These are phyloP conservation scores for Paecilomyces sp. DNA, from an alignment of 2,329 filamentous ascomycete species.

Conservation along the genomic window DNA sequence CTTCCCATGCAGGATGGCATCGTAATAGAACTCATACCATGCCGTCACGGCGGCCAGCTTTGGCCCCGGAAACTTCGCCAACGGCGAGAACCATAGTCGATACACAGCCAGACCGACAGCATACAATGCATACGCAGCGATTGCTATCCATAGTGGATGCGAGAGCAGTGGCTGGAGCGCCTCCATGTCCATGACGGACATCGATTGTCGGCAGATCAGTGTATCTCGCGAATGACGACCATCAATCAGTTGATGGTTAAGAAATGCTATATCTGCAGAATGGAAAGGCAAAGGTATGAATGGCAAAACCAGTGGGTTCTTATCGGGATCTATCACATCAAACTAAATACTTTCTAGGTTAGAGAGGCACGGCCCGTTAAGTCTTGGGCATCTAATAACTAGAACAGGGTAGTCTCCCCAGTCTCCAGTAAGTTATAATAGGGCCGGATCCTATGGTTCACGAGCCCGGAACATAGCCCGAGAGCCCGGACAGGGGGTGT, in stretches of 20 bases:
- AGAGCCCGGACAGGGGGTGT: neutral
- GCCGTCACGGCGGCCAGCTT: slow-evolving; percentile 20
- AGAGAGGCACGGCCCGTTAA: neutral
- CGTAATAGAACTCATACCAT: slow-evolving; percentile 22
- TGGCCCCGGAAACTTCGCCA: slow-evolving; percentile 25
- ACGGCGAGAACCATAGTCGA: slow-evolving; percentile 20
- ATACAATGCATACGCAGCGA: neutral
- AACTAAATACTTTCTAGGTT: neutral
- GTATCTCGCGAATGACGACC: neutral
- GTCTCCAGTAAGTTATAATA: neutral
- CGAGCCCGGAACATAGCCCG: neutral
- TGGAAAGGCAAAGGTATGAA: neutral
- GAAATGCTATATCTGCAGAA: neutral
- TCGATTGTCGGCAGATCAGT: neutral
- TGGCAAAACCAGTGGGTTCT: neutral
- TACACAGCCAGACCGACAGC: neutral
- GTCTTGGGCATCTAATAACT: neutral
- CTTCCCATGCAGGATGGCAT: slow-evolving; percentile 14
- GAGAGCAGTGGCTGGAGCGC: neutral
- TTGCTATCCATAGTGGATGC: neutral
- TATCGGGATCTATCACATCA: neutral
- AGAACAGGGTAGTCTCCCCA: neutral
- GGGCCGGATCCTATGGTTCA: neutral
- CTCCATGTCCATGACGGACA: neutral
- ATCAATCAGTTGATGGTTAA: neutral